Percentiles rank a stretch among this genome's conserved stretches.
These are phyloP conservation scores for Nannochloropsis gaditana DNA, from an alignment of 108 stramenopile genomes.

Conservation along the genomic window DNA sequence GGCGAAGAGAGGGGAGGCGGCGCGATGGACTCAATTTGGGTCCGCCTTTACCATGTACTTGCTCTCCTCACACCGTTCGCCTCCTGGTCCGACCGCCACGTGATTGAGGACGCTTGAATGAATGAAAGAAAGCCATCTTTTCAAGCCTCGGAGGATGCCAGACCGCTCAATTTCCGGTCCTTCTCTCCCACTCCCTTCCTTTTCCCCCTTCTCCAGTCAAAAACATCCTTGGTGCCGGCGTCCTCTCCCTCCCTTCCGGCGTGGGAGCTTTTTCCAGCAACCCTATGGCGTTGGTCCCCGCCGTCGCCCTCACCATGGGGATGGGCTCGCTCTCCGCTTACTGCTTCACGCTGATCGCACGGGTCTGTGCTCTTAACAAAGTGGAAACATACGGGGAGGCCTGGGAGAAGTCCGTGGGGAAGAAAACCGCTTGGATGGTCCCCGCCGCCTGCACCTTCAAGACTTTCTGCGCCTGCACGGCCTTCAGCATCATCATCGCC, in stretches of 20 bases:
- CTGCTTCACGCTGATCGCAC: neutral
- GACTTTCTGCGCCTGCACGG: slow-evolving; percentile 71
- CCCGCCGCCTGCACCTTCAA: slow-evolving; percentile 74
- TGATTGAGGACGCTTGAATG: too few relatives aligned
- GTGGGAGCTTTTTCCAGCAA: neutral
- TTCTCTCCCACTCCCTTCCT: too few relatives aligned
- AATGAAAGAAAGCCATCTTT: too few relatives aligned
- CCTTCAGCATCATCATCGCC: slow-evolving; percentile 91
- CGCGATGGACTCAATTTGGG: neutral
- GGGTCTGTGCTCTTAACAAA: neutral
- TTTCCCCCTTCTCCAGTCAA: neutral
- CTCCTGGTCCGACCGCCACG: too few relatives aligned
- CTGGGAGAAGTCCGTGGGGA: slow-evolving; percentile 76
- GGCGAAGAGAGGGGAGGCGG: neutral
- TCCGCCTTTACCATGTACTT: neutral
- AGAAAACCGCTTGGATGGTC: slow-evolving; percentile 64
- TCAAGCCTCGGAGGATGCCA: too few relatives aligned
- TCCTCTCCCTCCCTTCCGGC: slow-evolving; percentile 13
- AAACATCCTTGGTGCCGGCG: neutral
- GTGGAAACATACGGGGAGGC: slow-evolving; percentile 57
- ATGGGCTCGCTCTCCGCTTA: slow-evolving; percentile 12
- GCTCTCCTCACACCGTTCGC: neutral
- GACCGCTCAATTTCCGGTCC: too few relatives aligned
- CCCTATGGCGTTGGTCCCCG: neutral
- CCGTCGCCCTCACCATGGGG: neutral